Evolutionary conservation across 176 grass and related monocot species (phyloP), one percentile per base, ranked within the genome.

Genomic region (Carex cristatella): DNA sequence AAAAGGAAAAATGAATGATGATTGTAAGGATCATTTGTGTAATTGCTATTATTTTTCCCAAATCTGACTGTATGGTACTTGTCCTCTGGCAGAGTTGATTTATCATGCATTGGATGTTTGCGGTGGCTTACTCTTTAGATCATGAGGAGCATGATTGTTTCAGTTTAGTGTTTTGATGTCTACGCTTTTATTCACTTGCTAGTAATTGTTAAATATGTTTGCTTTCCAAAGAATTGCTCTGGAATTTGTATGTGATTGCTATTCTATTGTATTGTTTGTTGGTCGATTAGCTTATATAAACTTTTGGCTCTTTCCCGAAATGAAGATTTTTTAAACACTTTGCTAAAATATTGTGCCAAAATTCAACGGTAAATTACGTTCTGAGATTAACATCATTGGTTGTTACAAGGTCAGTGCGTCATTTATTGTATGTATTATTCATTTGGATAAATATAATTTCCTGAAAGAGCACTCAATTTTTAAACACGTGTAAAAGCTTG

Each of bases 141-240:
- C 74, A 16, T 79, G 30, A 79, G 30, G 27, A 51, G 46, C 46
- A 33, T 83, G 61, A 65, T 83, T 83, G 31, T 83, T 69, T 67
- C 62, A 83, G 65, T 64, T 69, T 83, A 83, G 81, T 64, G 44
- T 63, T 83, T 83, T 67, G 15, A 64, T 83, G 63, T 83, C 49
- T 69, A 66, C 61, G 61, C 14, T 69, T 83, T 69, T 53, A 67
- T 83, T 83, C 61, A 65, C 48, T 64, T 54, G 81, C 42, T 33
- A 83, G 61, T 83, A 67, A 83, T 51, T 83, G 81, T 83, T 83
- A 83, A 83, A 65, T 82, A 65, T 82, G 61, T 69, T 83, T 83
- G 61, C 44, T 56, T 83, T 69, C 49, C 10, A 65, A 44, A 67
- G 15, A 56, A 83, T 79, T 79, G 51, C 28, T 18, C 74, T 79